Percentiles rank a stretch among this genome's conserved stretches.
Conservation (phyloP, 106 monocot genomes). For the Ottelia alismoides region DNA sequence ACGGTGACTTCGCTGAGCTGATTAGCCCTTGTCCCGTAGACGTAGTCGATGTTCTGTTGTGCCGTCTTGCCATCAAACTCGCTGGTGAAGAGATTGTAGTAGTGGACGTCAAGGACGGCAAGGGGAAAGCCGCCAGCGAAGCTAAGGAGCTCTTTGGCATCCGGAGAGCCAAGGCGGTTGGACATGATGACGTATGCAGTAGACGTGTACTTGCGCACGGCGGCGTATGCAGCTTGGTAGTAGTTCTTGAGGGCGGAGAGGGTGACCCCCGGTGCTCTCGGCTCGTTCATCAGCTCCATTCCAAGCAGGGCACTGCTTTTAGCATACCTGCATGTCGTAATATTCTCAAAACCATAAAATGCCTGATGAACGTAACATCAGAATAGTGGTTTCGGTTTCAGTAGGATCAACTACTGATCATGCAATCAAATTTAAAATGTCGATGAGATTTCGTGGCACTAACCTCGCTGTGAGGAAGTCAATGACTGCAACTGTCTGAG, state of each 20-base stretch:
- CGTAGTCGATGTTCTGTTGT: slow-evolving; percentile 59
- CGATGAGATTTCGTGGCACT: no score
- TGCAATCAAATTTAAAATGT: no score
- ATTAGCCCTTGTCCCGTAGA: slow-evolving; percentile 31
- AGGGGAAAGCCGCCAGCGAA: slow-evolving; percentile 40
- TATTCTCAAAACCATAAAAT: no score
- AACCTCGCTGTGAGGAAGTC: slow-evolving; percentile 66
- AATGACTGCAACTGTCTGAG: slow-evolving; percentile 40
- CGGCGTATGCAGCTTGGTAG: slow-evolving; percentile 45
- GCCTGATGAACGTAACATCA: no score
- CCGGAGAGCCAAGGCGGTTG: slow-evolving; percentile 23
- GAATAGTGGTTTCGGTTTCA: no score
- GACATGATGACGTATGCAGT: slow-evolving; percentile 74
- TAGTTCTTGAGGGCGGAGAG: slow-evolving; percentile 37
- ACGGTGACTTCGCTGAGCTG: slow-evolving; percentile 17
- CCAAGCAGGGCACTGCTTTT: slow-evolving; percentile 23
- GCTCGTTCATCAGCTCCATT: slow-evolving; percentile 74
- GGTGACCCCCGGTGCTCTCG: slow-evolving; percentile 32
- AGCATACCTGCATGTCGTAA: slow-evolving; percentile 54
- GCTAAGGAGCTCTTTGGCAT: slow-evolving; percentile 34
- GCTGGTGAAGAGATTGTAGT: slow-evolving; percentile 48
- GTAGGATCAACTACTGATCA: no score
- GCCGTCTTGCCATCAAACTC: slow-evolving; percentile 26
- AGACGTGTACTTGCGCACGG: slow-evolving; percentile 38
- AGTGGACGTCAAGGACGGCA: slow-evolving; percentile 67